Evolutionary conservation across 495 filamentous ascomycete genomes (phyloP), one percentile per base, ranked within the genome.

Genomic region (Geopyxis carbonaria): DNA sequence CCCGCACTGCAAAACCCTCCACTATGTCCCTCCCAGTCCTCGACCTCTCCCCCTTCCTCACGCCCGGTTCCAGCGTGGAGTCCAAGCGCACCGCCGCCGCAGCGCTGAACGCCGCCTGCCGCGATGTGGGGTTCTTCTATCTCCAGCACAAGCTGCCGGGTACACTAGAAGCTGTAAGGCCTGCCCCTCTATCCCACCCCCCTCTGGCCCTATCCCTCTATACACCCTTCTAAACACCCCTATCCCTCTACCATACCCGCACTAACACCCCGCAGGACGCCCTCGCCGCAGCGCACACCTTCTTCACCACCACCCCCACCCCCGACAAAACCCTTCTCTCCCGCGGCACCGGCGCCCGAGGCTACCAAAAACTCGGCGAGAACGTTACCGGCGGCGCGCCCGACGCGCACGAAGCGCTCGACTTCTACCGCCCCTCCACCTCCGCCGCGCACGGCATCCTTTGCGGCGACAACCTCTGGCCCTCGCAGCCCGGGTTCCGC

Each of bases 61-160:
- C 11, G 8, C 4, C 32, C 2, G 11, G 13, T 11, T 4, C 31
- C 5, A 16, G 15, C 3, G 22, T 27, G 13, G 22, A 35, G 2
- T 25, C 40, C 11, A 42, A 47, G 38, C 35, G 24, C 19, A 28
- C 34, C 24, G 52, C 43, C 0, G 50, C 48, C 16, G 25, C 34
- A n/a, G 18, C 46, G 8, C 51, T 54, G 10, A 40, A 50, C 33
- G 16, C 21, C n/a, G 50, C 49, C 10, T 54, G 50, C 27, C 45
- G 43, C 22, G 42, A 50, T 9, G 22, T 46, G 18, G 51, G 50
- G 2, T 54, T 54, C 40, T 55, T 54, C 38, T 55, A 53, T 36
- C 51, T 53, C 9, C 10, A 13, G 7, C 25, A 28, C 25, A 28
- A 7, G 7, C 25, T 28, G 7, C 7, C n/a, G n/a, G n/a, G n/a